Conservation (phyloP, 2,329 filamentous ascomycete genomes). For the Nemania sp. region DNA sequence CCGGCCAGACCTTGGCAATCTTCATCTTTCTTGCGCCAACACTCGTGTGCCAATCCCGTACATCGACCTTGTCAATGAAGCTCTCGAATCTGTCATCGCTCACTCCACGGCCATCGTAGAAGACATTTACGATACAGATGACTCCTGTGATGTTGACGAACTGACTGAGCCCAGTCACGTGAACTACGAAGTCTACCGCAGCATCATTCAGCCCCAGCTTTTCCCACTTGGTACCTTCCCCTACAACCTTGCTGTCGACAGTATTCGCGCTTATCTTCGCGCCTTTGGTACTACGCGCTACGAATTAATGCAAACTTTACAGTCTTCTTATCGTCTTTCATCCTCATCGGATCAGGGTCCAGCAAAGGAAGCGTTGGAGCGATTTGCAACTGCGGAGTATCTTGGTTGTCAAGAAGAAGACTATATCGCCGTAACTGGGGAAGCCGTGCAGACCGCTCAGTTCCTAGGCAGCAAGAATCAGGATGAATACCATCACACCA, state of each 20-base stretch:
- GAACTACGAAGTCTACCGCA: background rate
- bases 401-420: background rate
- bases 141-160: background rate
- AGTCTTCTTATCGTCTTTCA: background rate
- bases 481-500: background rate
- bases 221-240: background rate
- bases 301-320: background rate
- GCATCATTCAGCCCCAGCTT: background rate
- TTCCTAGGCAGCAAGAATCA: background rate
- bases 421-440: background rate
- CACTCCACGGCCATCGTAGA: background rate
- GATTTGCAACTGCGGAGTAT: background rate
- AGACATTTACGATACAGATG: background rate
- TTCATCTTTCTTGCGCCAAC: background rate
- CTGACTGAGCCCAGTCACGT: background rate
- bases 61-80: background rate
- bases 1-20: background rate
- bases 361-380: background rate
- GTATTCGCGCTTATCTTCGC: background rate
- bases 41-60: background rate
- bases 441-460: background rate
- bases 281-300: background rate
- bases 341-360: background rate
- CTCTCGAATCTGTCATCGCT: background rate
- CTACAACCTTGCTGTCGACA: constrained; percentile 3